phyloP scores from a whole-genome alignment of 2,329 filamentous ascomycete genomes.

The Pyrenochaeta sp. region DNA sequence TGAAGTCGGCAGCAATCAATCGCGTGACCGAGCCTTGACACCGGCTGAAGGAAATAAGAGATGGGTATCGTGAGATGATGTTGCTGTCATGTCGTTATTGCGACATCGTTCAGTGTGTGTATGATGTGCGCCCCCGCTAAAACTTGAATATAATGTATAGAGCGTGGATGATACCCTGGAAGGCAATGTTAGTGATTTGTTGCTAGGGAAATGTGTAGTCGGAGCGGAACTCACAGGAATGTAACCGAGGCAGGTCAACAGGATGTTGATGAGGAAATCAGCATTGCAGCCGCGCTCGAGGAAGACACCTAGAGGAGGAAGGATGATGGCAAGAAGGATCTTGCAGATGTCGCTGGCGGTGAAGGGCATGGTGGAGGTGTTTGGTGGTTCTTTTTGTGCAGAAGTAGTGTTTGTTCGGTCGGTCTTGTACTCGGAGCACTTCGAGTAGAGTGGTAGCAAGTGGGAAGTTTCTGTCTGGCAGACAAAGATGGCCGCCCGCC shows the following conservation, averaged over 20 bases:
- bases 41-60: conserved; percentile 18
- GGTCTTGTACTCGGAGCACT: conserved; percentile 3
- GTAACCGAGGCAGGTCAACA: conserved; percentile 69
- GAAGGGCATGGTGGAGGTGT: conserved; percentile 64
- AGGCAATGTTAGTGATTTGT: conserved; percentile 17
- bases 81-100: conserved; percentile 16
- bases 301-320: conserved; percentile 91
- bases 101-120: conserved; percentile 14
- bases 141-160: conserved; percentile 94
- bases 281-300: conserved; percentile 89
- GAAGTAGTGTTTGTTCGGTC: conserved; percentile 3
- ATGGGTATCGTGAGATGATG: conserved; percentile 47
- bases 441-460: conserved; percentile 5
- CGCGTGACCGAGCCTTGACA: conserved; percentile 4
- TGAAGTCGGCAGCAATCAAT: neutral
- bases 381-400: conserved; percentile 4
- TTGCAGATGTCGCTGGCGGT: conserved; percentile 78
- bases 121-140: conserved; percentile 56
- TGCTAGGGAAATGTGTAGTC: neutral
- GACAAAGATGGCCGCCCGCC: conserved; percentile 12
- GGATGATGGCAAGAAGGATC: conserved; percentile 87
- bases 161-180: conserved; percentile 81
- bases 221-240: conserved; percentile 63
- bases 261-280: conserved; percentile 91
- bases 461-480: conserved; percentile 14